Percentiles rank a stretch among this genome's conserved stretches.
phyloP scores from a whole-genome alignment of 305 asterid genomes.

The Fraxinus nigra region DNA sequence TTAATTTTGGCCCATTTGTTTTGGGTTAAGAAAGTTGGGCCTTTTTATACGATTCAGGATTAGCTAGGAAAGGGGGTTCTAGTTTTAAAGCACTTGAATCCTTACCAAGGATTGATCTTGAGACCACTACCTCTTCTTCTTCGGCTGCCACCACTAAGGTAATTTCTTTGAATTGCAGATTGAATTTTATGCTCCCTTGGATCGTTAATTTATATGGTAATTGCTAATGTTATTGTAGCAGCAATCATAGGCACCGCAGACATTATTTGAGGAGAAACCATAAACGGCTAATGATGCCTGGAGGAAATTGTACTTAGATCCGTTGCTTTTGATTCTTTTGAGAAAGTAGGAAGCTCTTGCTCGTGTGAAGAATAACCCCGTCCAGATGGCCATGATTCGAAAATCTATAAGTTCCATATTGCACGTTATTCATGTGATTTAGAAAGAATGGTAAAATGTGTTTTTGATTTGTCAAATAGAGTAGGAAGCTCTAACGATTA shows the following conservation, averaged over 20 bases:
- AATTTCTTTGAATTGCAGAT: slow-evolving; percentile 4
- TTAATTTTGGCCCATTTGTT: too few relatives aligned
- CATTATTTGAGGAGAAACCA: slow-evolving; percentile 86
- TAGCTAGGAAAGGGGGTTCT: slow-evolving; percentile 73
- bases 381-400: slow-evolving; percentile 94
- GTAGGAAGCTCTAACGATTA: too few relatives aligned
- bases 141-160: slow-evolving; percentile 42
- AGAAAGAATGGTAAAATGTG: neutral
- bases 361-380: slow-evolving; percentile 82
- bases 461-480: too few relatives aligned
- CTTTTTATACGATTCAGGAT: slow-evolving; percentile 86
- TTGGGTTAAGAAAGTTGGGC: too few relatives aligned
- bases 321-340: slow-evolving; percentile 84
- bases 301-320: slow-evolving; percentile 97
- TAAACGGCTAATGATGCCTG: slow-evolving; percentile 89
- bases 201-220: slow-evolving; percentile 14
- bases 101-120: slow-evolving; percentile 52
- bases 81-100: slow-evolving; percentile 80
- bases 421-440: neutral
- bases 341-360: slow-evolving; percentile 92
- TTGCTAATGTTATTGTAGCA: slow-evolving; percentile 34
- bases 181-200: neutral
- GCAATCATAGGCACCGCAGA: slow-evolving; percentile 59
- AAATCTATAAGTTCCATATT: slow-evolving; percentile 60
- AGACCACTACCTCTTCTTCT: slow-evolving; percentile 44